Evolutionary conservation across 2,329 filamentous ascomycete genomes (phyloP).

Genomic region (Hymenoscyphus infarciens): DNA sequence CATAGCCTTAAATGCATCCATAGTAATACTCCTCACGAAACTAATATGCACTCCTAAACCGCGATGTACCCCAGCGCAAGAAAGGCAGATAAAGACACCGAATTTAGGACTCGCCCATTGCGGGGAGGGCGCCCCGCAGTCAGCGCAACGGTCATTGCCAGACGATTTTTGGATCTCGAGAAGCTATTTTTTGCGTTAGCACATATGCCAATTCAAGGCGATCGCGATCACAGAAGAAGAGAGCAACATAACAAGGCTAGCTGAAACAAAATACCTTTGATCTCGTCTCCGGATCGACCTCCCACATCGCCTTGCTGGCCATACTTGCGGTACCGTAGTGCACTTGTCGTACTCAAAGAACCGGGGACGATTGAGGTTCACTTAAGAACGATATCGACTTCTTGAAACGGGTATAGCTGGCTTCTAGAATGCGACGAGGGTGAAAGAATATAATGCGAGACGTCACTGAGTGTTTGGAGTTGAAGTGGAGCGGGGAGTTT

Average conservation of each 20-base stretch:
- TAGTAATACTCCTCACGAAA: slow-evolving; percentile 94
- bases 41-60: slow-evolving; percentile 96
- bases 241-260: not conserved
- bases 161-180: slow-evolving; percentile 86
- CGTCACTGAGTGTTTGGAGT: slow-evolving; percentile 5
- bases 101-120: slow-evolving; percentile 99
- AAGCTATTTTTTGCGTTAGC: slow-evolving; percentile 53
- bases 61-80: slow-evolving; percentile 90
- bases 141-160: slow-evolving; percentile 86
- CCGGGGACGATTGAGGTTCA: not conserved
- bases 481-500: slow-evolving; percentile 5
- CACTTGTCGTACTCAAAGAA: not conserved
- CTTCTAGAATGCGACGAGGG: not conserved
- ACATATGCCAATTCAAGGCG: slow-evolving; percentile 10
- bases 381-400: not conserved
- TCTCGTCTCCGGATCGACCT: slow-evolving; percentile 95
- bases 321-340: slow-evolving; percentile 32
- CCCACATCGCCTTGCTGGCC: slow-evolving; percentile 86
- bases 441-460: not conserved
- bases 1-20: slow-evolving; percentile 94
- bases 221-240: not conserved
- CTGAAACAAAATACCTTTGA: slow-evolving; percentile 66
- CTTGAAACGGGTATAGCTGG: not conserved
- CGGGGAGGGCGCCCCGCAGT: slow-evolving; percentile 91
- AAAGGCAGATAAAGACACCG: slow-evolving; percentile 96